Base-by-base conservation (phyloP, 805 yeast genomes). In the Wickerhamiella azymoides region DNA sequence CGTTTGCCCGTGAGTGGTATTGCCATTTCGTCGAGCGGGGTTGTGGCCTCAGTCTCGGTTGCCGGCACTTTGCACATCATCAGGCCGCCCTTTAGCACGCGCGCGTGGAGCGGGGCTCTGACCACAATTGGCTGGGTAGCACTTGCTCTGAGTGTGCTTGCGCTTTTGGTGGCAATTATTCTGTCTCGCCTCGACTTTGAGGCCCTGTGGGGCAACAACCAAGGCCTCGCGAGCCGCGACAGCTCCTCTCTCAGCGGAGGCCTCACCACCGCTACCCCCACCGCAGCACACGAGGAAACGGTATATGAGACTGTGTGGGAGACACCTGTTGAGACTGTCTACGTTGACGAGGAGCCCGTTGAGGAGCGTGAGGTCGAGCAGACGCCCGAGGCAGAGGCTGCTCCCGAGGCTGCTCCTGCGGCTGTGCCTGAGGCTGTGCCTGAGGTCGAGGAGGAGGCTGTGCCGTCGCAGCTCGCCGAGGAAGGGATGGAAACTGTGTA, bases 1-100 rank as follows among this genome's bases (percentile, higher is more conserved):
- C 38, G 37, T 11, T 47, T 55, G 35, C 58, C 59, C 2, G 53
- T 55, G 10, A 54, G 57, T 5, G 45, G 54, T 10, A 33, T 53
- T 25, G 47, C 56, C 4, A 36, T 55, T 6, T 36, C 45, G 19
- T 36, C 48, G 13, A 51, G 50, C 13, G 39, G 42, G 2, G 33
- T 47, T 10, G 48, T 53, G 2, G 52, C 48, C 3, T 50, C 55
- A 2, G 49, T 52, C 6, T 50, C 57, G n/a, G 39, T 55, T 21
- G 56, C 49, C 19, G 59, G 59, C 13, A 45, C 53, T 5, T 36
- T 53, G 19, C 43, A 38, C 19, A 16, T 42, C n/a, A 21, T 42
- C 36, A 14, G 13, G 10, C 38, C 44, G 9, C 44, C 44, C 10
- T 41, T 41, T 16, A 28, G 37, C 38, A 18, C 25, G 10, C 27